A percentile compares a stretch with the other conserved stretches of the same genome.
These are phyloP conservation scores for Blastomyces parvus DNA, from an alignment of 2,329 filamentous ascomycete genomes.

Conservation along the genomic window DNA sequence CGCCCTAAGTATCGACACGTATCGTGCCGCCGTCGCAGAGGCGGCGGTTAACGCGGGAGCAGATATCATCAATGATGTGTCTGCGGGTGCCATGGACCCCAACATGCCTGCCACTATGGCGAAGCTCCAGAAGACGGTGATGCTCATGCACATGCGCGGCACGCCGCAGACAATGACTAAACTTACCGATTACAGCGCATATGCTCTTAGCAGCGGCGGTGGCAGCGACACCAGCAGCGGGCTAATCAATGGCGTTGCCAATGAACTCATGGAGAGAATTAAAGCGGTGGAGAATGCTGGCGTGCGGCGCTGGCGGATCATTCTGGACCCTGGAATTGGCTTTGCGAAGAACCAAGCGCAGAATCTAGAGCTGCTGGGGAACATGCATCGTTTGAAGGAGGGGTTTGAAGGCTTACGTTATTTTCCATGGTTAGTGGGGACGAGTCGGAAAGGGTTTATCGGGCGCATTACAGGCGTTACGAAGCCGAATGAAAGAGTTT, in stretches of 20 bases:
- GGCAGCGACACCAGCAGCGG: constrained; percentile 29
- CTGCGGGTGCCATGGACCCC: constrained; percentile 66
- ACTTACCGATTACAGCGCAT: constrained; percentile 56
- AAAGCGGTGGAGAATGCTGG: constrained; percentile 69
- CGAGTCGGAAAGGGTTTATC: constrained; percentile 83
- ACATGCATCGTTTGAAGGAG: constrained; percentile 38
- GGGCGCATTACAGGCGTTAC: constrained; percentile 69
- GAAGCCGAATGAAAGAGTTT: constrained; percentile 59
- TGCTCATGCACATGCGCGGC: constrained; percentile 90
- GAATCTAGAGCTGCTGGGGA: constrained; percentile 69
- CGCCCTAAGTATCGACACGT: constrained; percentile 87
- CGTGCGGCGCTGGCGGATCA: constrained; percentile 83
- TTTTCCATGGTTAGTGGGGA: constrained; percentile 82
- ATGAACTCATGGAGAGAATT: constrained; percentile 62
- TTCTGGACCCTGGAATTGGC: constrained; percentile 86
- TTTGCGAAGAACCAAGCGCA: constrained; percentile 79
- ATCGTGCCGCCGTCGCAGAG: constrained; percentile 72
- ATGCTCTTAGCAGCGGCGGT: not conserved
- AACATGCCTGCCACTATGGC: constrained; percentile 77
- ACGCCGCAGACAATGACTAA: constrained; percentile 71
- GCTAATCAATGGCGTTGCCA: constrained; percentile 54
- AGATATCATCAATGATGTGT: constrained; percentile 91
- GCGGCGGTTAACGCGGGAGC: constrained; percentile 68
- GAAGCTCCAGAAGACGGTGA: constrained; percentile 64
- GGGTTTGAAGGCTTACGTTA: constrained; percentile 35